Conservation (phyloP, 805 yeast species). For the Tetrapisispora fleetii region DNA sequence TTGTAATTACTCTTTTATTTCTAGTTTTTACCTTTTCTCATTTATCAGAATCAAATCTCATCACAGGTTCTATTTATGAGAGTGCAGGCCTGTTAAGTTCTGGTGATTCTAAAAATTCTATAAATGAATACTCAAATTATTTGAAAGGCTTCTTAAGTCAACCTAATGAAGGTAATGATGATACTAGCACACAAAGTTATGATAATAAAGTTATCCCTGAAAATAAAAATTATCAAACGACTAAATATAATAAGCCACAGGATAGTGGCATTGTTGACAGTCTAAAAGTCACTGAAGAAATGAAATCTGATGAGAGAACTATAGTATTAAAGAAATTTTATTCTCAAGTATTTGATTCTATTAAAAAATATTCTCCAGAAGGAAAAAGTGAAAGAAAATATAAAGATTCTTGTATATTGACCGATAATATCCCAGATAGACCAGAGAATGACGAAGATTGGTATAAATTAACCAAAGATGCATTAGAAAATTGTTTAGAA, state of each 20-base stretch:
- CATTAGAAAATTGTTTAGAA: constrained; percentile 18
- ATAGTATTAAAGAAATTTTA: constrained; percentile 16
- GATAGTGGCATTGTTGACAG: background rate
- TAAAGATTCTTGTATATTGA: constrained; percentile 11
- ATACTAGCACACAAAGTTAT: background rate
- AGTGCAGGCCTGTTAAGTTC: background rate
- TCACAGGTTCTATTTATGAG: background rate
- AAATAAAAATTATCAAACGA: background rate
- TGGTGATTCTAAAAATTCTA: background rate
- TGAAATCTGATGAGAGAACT: background rate
- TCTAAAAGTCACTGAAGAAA: background rate
- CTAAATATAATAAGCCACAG: background rate
- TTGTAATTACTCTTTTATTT: background rate
- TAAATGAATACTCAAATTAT: constrained; percentile 1
- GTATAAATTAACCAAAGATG: constrained; percentile 13
- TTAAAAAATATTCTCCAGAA: constrained; percentile 17
- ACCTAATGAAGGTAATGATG: background rate
- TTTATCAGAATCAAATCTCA: background rate
- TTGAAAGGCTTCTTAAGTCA: background rate
- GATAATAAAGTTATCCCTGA: background rate
- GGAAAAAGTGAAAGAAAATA: constrained; percentile 17
- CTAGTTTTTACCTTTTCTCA: background rate
- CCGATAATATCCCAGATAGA: constrained; percentile 18
- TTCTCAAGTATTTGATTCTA: constrained; percentile 16
- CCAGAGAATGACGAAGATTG: constrained; percentile 15